Evolutionary conservation across 2,329 filamentous ascomycete species (phyloP).

Genomic region (Calycina herbarum): DNA sequence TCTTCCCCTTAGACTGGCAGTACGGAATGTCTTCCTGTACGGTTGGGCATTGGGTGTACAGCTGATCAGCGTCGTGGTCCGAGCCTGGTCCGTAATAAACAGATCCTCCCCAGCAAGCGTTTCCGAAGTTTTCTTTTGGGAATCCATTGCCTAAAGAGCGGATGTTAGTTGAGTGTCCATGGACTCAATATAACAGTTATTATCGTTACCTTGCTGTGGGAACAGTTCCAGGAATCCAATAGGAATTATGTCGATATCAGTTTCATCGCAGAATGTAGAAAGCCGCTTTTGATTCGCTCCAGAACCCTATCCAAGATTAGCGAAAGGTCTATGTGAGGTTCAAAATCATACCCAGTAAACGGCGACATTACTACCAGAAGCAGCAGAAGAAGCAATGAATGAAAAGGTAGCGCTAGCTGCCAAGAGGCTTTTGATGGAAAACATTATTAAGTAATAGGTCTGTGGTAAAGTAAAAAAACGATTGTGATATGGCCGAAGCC

Average conservation of each 20-base stretch:
- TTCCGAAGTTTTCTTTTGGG: conserved; percentile 45
- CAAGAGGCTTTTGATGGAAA: conserved; percentile 31
- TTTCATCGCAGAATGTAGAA: conserved; percentile 42
- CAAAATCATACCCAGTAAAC: conserved; percentile 44
- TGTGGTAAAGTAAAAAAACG: conserved; percentile 29
- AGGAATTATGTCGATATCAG: conserved; percentile 45
- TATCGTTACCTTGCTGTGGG: conserved; percentile 35
- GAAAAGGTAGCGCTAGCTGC: conserved; percentile 32
- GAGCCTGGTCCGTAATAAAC: conserved; percentile 31
- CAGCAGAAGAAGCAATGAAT: conserved; percentile 32
- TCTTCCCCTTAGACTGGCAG: conserved; percentile 44
- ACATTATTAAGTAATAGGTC: conserved; percentile 30
- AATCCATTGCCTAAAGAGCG: conserved; percentile 40
- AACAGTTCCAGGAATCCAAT: conserved; percentile 46
- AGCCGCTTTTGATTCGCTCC: conserved; percentile 42
- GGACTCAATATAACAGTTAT: neutral
- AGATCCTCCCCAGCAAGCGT: conserved; percentile 40
- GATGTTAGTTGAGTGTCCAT: neutral
- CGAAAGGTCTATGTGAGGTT: neutral
- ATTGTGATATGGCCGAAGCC: conserved; percentile 34
- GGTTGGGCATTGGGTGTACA: conserved; percentile 39
- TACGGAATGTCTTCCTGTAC: conserved; percentile 42
- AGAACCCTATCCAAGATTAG: conserved; percentile 39
- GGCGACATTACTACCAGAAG: conserved; percentile 40
- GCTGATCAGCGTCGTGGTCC: conserved; percentile 36